A percentile compares a stretch with the other conserved stretches of the same genome.
Conservation (phyloP, 164 flowering plant species). For the Echeveria elegans region DNA sequence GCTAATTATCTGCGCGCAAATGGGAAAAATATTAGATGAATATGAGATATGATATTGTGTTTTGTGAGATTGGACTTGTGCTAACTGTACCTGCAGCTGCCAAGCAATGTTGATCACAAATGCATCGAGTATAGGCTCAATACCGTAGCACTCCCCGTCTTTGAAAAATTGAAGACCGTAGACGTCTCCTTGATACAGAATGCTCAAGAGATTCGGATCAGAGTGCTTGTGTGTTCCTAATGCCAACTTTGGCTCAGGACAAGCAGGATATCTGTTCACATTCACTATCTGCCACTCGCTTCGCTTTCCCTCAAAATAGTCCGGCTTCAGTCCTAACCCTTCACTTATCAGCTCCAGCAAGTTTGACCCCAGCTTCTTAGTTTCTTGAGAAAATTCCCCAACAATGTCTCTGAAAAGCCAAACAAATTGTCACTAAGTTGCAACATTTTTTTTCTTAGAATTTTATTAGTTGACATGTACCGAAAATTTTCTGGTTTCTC, state of each 20-base stretch:
- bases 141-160: slow-evolving; percentile 29
- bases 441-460: neutral
- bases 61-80: neutral
- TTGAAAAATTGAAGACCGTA: slow-evolving; percentile 31
- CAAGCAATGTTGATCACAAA: slow-evolving; percentile 28
- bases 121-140: slow-evolving; percentile 24
- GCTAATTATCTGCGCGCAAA: slow-evolving; percentile 22
- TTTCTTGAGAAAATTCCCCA: slow-evolving; percentile 20
- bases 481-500: slow-evolving; percentile 31
- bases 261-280: slow-evolving; percentile 26
- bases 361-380: slow-evolving; percentile 19
- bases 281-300: slow-evolving; percentile 15
- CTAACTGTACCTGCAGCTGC: slow-evolving; percentile 17
- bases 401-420: slow-evolving; percentile 24
- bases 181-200: slow-evolving; percentile 26
- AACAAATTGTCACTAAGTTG: neutral
- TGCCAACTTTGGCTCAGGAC: slow-evolving; percentile 37
- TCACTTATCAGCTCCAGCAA: slow-evolving; percentile 28
- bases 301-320: slow-evolving; percentile 19
- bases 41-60: neutral
- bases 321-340: slow-evolving; percentile 28
- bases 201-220: slow-evolving; percentile 31
- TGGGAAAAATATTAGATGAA: neutral
- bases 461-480: slow-evolving; percentile 13
- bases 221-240: slow-evolving; percentile 27